These are phyloP conservation scores for Calocera viscosa DNA, from an alignment of 768 basidiomycete genomes.

Conservation along the genomic window DNA sequence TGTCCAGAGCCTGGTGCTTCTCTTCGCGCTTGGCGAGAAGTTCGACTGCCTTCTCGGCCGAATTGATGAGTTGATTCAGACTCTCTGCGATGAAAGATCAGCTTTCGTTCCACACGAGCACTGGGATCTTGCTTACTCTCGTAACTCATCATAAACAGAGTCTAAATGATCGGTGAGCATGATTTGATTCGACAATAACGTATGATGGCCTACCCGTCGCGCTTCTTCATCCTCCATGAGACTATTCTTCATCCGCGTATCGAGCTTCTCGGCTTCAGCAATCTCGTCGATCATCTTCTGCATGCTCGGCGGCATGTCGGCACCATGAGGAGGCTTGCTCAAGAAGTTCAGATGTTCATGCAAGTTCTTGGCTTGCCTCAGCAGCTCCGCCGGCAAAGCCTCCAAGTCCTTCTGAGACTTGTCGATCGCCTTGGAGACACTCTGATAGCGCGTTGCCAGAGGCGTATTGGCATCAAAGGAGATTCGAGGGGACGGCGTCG, in stretches of 20 bases:
- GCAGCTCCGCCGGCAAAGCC: neutral
- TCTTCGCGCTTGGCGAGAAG: conserved; percentile 1
- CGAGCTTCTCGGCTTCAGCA: neutral
- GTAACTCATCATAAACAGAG: conserved; percentile 4
- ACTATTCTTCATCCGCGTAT: neutral
- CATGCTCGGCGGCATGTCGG: neutral
- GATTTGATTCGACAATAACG: neutral
- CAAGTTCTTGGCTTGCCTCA: neutral
- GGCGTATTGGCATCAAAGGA: neutral
- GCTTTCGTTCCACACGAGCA: neutral
- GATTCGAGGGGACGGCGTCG: neutral
- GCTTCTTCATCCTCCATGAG: conserved; percentile 4
- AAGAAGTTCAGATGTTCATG: conserved; percentile 5
- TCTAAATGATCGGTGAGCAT: neutral
- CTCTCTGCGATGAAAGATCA: neutral
- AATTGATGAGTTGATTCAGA: neutral
- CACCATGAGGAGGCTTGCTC: conserved; percentile 3
- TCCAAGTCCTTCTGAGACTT: neutral
- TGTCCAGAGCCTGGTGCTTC: neutral
- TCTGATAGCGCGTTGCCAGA: neutral
- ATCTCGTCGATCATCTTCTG: conserved; percentile 3
- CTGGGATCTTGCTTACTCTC: conserved; percentile 1
- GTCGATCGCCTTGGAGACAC: neutral
- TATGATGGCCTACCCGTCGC: neutral
- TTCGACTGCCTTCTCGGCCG: neutral